A percentile compares a stretch with the other conserved stretches of the same genome.
phyloP scores from a whole-genome alignment of 345 rosid genomes.

The Geranium rotundifolium region DNA sequence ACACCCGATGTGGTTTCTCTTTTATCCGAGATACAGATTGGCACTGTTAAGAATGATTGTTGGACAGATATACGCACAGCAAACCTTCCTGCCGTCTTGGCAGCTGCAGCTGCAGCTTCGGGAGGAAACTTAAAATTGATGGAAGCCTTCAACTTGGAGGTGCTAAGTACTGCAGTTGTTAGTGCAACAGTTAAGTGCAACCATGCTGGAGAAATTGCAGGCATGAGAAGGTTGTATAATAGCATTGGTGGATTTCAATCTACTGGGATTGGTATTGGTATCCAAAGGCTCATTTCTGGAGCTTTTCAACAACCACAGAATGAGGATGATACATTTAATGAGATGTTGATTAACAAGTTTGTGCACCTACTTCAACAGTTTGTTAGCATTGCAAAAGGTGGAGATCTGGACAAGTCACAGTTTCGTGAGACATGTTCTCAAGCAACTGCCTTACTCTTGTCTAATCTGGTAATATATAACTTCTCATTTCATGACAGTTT shows the following conservation, averaged over 20 bases:
- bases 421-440: constrained; percentile 91
- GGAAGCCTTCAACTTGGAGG: constrained; percentile 89
- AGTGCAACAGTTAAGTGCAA: constrained; percentile 96
- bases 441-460: constrained; percentile 86
- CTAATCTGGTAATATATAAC: constrained; percentile 68
- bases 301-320: constrained; percentile 58
- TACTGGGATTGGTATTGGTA: constrained; percentile 45
- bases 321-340: constrained; percentile 82
- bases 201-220: constrained; percentile 97
- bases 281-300: constrained; percentile 84
- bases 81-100: constrained; percentile 95
- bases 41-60: constrained; percentile 78
- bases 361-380: constrained; percentile 89
- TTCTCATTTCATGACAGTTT: constrained; percentile 2
- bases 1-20: constrained; percentile 90
- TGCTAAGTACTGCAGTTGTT: constrained; percentile 83
- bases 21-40: constrained; percentile 88
- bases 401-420: constrained; percentile 73
- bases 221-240: constrained; percentile 92
- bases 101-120: constrained; percentile 98
- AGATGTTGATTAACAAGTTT: constrained; percentile 72
- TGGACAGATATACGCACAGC: constrained; percentile 86
- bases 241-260: constrained; percentile 92
- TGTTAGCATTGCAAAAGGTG: constrained; percentile 77
- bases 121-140: constrained; percentile 83